Evolutionary conservation across 306 rosid genomes (phyloP).

Genomic region (Prunus padus): DNA sequence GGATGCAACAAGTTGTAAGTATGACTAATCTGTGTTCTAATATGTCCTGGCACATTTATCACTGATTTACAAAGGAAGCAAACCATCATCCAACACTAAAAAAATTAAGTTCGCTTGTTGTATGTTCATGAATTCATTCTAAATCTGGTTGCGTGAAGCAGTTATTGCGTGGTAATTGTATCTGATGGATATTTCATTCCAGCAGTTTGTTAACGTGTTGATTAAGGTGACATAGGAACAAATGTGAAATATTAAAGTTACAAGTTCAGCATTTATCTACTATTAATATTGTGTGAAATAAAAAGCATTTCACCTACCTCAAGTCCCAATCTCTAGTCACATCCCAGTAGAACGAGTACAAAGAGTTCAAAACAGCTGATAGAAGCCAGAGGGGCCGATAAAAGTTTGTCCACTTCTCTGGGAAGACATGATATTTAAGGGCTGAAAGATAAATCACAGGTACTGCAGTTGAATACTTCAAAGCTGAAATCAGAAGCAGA

Average conservation of each 20-base stretch:
- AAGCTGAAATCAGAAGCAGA: slow-evolving; percentile 71
- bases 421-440: slow-evolving; percentile 85
- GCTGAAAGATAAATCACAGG: slow-evolving; percentile 95
- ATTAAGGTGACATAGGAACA: neutral
- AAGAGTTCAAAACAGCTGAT: slow-evolving; percentile 79
- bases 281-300: slow-evolving; percentile 4
- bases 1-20: slow-evolving; percentile 12
- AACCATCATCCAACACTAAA: neutral
- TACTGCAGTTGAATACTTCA: slow-evolving; percentile 91
- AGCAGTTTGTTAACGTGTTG: neutral
- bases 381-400: slow-evolving; percentile 99
- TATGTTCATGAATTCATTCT: neutral
- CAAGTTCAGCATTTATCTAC: neutral
- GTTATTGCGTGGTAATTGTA: neutral
- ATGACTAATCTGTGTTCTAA: neutral
- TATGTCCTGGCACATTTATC: neutral
- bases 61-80: neutral
- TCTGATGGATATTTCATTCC: neutral
- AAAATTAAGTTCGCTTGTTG: neutral
- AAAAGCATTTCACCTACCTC: slow-evolving; percentile 53
- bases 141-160: neutral
- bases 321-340: slow-evolving; percentile 98
- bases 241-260: neutral
- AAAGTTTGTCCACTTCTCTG: slow-evolving; percentile 77
- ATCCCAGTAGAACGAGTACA: slow-evolving; percentile 98